A percentile compares a stretch with the other conserved stretches of the same genome.
Evolutionary conservation across 1,284 basidiomycete genomes (phyloP).

Genomic region (Ustilago bromivora): DNA sequence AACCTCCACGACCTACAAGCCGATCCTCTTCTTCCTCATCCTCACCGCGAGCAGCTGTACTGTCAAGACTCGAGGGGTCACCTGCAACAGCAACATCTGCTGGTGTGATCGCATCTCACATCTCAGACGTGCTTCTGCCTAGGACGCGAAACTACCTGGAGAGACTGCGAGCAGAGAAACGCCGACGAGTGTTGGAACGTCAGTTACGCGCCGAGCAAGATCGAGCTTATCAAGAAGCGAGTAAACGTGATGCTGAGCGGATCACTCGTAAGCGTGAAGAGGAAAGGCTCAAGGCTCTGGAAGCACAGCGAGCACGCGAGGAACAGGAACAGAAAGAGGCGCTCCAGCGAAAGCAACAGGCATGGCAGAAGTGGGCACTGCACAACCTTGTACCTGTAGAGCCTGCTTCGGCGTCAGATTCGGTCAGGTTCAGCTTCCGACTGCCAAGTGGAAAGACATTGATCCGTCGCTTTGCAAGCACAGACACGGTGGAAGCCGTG

Average conservation of each 20-base stretch:
- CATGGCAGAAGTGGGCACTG: conserved; percentile 62
- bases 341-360: conserved; percentile 27
- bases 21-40: conserved; percentile 18
- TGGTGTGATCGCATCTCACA: conserved; percentile 47
- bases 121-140: conserved; percentile 57
- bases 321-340: conserved; percentile 27
- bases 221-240: conserved; percentile 59
- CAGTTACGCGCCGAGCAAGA: conserved; percentile 60
- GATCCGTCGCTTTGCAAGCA: conserved; percentile 37
- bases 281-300: conserved; percentile 31
- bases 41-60: conserved; percentile 54
- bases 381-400: conserved; percentile 52
- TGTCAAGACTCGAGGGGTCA: conserved; percentile 60
- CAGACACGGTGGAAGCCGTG: conserved; percentile 47
- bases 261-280: conserved; percentile 49
- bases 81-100: conserved; percentile 51
- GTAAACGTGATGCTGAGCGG: conserved; percentile 48
- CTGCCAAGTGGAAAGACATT: conserved; percentile 58
- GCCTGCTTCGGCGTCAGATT: conserved; percentile 15
- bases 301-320: conserved; percentile 26
- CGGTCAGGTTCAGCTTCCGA: conserved; percentile 53
- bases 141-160: conserved; percentile 54
- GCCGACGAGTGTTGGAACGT: conserved; percentile 53
- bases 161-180: conserved; percentile 50
- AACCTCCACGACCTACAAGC: conserved; percentile 73